phyloP scores from a whole-genome alignment of 768 basidiomycete species.

The Collybia nuda region DNA sequence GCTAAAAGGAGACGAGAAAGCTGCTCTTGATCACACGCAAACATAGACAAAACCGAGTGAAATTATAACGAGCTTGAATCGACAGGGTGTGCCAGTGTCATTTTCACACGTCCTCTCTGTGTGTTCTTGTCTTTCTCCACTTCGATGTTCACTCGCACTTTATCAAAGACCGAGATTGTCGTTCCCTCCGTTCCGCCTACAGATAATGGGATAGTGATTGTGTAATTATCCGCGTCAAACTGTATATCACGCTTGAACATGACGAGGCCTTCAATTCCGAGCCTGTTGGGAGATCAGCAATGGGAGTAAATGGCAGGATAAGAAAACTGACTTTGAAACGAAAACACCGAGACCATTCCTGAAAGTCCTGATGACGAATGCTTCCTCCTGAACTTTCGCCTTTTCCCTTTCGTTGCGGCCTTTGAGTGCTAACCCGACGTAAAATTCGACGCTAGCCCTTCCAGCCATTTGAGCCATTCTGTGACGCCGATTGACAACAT shows the following conservation, averaged over 20 bases:
- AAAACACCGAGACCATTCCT: conserved; percentile 97
- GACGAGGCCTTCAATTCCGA: conserved; percentile 92
- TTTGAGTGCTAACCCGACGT: conserved; percentile 90
- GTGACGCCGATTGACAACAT: conserved; percentile 88
- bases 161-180: conserved; percentile 88
- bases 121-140: conserved; percentile 96
- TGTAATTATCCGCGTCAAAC: conserved; percentile 92
- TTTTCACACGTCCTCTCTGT: conserved; percentile 85
- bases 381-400: conserved; percentile 67
- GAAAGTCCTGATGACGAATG: conserved; percentile 92
- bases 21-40: too few species aligned
- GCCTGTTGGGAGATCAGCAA: conserved; percentile 40
- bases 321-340: conserved; percentile 74
- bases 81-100: conserved; percentile 70
- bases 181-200: conserved; percentile 35
- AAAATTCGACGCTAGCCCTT: conserved; percentile 95
- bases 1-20: too few species aligned
- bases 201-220: conserved; percentile 63
- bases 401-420: conserved; percentile 52
- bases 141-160: conserved; percentile 84
- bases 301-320: neutral
- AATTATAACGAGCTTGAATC: conserved; percentile 46
- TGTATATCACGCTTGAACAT: conserved; percentile 89
- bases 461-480: conserved; percentile 98
- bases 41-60: too few species aligned